Base-by-base conservation (phyloP, 78 protist species). In the Dictyostelium firmibasis region DNA sequence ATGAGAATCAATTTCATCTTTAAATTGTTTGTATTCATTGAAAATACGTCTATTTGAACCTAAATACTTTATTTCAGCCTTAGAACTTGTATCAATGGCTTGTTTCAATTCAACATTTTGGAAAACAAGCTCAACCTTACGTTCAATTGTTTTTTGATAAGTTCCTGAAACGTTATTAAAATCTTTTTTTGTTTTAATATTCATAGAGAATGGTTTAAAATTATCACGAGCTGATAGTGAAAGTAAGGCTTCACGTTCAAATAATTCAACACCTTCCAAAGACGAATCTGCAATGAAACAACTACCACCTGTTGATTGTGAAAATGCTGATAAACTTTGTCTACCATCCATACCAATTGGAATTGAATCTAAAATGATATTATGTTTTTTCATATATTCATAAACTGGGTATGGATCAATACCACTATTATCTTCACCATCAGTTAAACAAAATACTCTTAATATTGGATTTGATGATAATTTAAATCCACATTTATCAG, bases 191-290 rank as follows among this genome's bases (percentile, higher is more conserved):
- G 29, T 81, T 4, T 27, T 14, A 29, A 89, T 41, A 6, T n/a
- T 11, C 5, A 81, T 1, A 3, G 87, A 43, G 64, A 89, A 89
- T 64, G 94, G 87, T 13, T n/a, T 25, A 16, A 78, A 78, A 16
- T 67, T 50, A 8, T 89, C 87, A 35, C 94, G 74, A 4, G 50
- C 29, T 2, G 79, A 7, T 35, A 69, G 23, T 6, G 35, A 79
- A 4, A 89, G 16, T 23, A 89, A 23, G 0, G 94, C 94, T 50
- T 89, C 94, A 50, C 94, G 79, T 31, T 89, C 94, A 47, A 89
- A 89, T 11, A 89, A 57, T 20, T 44, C 81, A 2, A 89, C 87
- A 81, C 87, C 86, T 14, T 53, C 87, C 11, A 31, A 4, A 1
- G 94, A 78, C 11, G 83, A 69, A 36, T 81, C 74, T 2, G 79